These are phyloP conservation scores for Peniophora sp. DNA, from an alignment of 1,284 basidiomycete genomes.

Conservation along the genomic window DNA sequence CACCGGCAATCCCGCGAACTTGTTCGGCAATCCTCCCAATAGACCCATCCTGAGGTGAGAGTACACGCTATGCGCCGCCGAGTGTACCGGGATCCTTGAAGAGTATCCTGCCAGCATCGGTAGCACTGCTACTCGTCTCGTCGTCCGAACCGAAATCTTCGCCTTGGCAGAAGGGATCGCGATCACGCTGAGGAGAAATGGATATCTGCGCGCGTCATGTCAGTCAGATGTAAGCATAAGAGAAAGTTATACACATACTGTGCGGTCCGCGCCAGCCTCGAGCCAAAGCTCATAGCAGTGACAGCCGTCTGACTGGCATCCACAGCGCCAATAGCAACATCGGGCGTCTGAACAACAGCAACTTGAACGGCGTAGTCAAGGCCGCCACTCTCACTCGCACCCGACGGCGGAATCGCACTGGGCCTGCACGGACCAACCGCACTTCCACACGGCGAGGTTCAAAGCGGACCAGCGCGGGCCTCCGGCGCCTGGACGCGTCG, in stretches of 20 bases:
- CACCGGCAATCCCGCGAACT: slow-evolving; percentile 66
- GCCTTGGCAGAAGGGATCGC: slow-evolving; percentile 20
- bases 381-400: slow-evolving; percentile 55
- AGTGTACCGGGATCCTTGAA: slow-evolving; percentile 31
- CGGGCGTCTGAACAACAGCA: slow-evolving; percentile 75
- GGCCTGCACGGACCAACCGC: slow-evolving; percentile 25
- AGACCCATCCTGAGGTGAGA: slow-evolving; percentile 52
- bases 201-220: no score
- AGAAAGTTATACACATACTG: slow-evolving; percentile 43
- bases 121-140: slow-evolving; percentile 12
- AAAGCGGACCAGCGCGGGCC: slow-evolving; percentile 27
- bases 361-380: slow-evolving; percentile 73
- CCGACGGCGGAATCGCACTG: slow-evolving; percentile 29
- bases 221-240: no score
- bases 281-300: slow-evolving; percentile 80
- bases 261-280: slow-evolving; percentile 71
- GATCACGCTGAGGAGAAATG: slow-evolving; percentile 69
- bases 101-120: slow-evolving; percentile 15
- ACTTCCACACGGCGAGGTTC: slow-evolving; percentile 10
- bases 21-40: slow-evolving; percentile 48
- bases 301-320: slow-evolving; percentile 78
- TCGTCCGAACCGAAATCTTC: slow-evolving; percentile 12
- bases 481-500: no score
- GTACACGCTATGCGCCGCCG: slow-evolving; percentile 60
- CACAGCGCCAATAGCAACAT: slow-evolving; percentile 75